Evolutionary conservation across 2,329 filamentous ascomycete species (phyloP).

Genomic region (Phyllachora maydis): DNA sequence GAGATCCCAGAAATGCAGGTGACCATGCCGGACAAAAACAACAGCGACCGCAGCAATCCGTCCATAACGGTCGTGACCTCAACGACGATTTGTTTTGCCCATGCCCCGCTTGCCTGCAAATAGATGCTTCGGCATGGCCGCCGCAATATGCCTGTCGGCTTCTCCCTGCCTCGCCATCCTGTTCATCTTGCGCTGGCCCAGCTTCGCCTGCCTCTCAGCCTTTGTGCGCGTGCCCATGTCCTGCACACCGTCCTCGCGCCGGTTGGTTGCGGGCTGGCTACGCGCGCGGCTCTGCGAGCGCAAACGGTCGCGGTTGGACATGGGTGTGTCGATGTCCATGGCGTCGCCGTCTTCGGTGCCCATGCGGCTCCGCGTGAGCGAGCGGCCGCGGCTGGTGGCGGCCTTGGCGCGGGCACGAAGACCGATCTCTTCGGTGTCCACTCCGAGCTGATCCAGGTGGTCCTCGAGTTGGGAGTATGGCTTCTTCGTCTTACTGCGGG

Average conservation of each 20-base stretch:
- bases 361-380: conserved; percentile 37
- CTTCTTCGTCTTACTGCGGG: conserved; percentile 61
- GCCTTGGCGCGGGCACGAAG: conserved; percentile 45
- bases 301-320: conserved; percentile 33
- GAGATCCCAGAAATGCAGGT: no score
- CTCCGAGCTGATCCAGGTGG: conserved; percentile 65
- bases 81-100: conserved; percentile 66
- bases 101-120: conserved; percentile 82
- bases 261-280: conserved; percentile 40
- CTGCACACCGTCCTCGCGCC: conserved; percentile 57
- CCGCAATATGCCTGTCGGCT: conserved; percentile 74
- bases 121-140: conserved; percentile 74
- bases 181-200: conserved; percentile 97
- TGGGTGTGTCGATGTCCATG: conserved; percentile 48
- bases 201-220: conserved; percentile 71
- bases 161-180: conserved; percentile 93
- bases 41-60: no score
- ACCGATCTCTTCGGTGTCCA: conserved; percentile 58
- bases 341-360: conserved; percentile 44
- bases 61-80: no score
- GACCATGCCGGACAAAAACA: no score
- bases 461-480: conserved; percentile 73
- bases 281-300: conserved; percentile 55
- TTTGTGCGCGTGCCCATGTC: conserved; percentile 47
- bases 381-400: conserved; percentile 51